Conservation (phyloP, 208 protist species). For the Trichomonas vaginalis region DNA sequence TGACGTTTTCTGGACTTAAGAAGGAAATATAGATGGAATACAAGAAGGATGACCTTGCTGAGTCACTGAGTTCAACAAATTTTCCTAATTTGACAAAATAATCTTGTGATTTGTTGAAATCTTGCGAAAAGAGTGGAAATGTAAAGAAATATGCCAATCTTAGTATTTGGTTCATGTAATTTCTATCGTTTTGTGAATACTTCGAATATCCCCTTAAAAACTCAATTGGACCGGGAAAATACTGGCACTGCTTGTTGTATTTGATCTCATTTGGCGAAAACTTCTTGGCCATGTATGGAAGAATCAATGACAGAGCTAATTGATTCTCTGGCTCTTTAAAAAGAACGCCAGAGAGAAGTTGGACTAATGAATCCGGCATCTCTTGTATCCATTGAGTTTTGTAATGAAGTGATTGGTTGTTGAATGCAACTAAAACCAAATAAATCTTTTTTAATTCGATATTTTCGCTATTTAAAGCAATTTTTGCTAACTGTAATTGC, state of each 20-base stretch:
- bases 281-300: not conserved
- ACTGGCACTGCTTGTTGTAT: not conserved
- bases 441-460: too few relatives aligned
- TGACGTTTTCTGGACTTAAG: not conserved
- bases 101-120: not conserved
- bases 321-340: not conserved
- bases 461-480: too few relatives aligned
- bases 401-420: not conserved
- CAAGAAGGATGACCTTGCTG: not conserved
- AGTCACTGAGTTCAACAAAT: not conserved
- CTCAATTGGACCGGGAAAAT: not conserved
- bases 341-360: not conserved
- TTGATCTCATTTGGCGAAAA: not conserved
- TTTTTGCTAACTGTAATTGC: too few relatives aligned
- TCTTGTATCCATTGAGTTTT: not conserved
- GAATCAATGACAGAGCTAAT: not conserved
- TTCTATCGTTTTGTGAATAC: not conserved
- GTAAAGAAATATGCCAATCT: not conserved
- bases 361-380: not conserved
- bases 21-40: not conserved
- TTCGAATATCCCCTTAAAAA: not conserved
- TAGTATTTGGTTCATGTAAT: not conserved
- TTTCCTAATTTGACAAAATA: not conserved
- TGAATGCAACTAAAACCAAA: not conserved
- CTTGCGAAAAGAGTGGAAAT: not conserved